Base-by-base conservation (phyloP, 257 asterid genomes). In the Anisodus tanguticus region DNA sequence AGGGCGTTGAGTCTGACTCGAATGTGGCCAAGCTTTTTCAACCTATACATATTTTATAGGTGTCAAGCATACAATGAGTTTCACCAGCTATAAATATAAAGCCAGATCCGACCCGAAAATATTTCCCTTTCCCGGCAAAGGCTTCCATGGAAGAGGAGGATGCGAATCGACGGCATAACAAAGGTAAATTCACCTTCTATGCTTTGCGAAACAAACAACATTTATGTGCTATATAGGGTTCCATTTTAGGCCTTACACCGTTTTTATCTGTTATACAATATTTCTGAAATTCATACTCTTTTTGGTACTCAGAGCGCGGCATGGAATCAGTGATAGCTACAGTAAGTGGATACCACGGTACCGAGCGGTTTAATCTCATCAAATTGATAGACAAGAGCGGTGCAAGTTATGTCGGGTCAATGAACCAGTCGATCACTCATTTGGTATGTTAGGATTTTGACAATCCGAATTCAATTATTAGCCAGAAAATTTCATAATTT, bases 281-380 rank as follows among this genome's bases (percentile, higher is more conserved):
- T 67, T 78, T 16, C 3, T 77, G 81, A 67, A 26, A 4, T 19
- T 4, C 1, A 41, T 10, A 17, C 80, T 82, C 55, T 82, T 22
- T 22, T 22, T 22, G 26, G 26, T 22, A 22, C 26, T 22, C 26
- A 22, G 26, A 22, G 26, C 26, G 26, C 0, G 26, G 86, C 87
- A 95, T 93, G 99, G 91, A 92, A 86, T 84, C 87, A 41, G 95
- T 94, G 31, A 55, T 95, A 49, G 95, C 93, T 68, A 82, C 92
- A 43, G 92, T 90, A 9, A 86, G 89, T 19, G 92, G 92, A 60
- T 90, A 90, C 83, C 80, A 53, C 58, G 92, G 90, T 19, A 37
- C 82, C 69, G 87, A 86, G 83, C 85, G 92, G n/a, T 88, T 90
- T 82, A 79, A 88, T 81, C 91, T 88, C 74, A 90, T 90, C 85